Evolutionary conservation across 1,284 basidiomycete genomes (phyloP).

Genomic region (Cerrena zonata): DNA sequence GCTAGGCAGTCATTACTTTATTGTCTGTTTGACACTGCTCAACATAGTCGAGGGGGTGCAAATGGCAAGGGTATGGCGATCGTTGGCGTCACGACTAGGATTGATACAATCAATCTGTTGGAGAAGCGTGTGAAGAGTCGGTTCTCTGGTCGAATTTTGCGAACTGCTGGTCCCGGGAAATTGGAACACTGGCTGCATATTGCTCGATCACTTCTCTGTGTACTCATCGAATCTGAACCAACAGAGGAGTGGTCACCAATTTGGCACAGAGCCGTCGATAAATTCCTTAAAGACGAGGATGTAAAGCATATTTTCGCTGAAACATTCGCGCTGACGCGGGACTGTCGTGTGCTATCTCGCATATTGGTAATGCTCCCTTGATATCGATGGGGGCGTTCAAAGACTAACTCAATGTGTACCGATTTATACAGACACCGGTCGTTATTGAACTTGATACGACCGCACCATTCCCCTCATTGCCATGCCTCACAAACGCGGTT

Average conservation of each 20-base stretch:
- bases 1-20: conserved; percentile 84
- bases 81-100: conserved; percentile 75
- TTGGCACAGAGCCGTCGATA: conserved; percentile 60
- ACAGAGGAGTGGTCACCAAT: conserved; percentile 42
- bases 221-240: conserved; percentile 22
- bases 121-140: conserved; percentile 95
- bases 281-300: conserved; percentile 44
- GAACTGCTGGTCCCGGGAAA: conserved; percentile 57
- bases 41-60: conserved; percentile 54
- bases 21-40: conserved; percentile 80
- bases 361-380: conserved; percentile 64
- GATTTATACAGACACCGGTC: conserved; percentile 42
- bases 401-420: no score
- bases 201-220: conserved; percentile 38
- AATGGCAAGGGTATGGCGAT: conserved; percentile 70
- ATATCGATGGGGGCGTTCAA: no score
- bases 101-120: conserved; percentile 82
- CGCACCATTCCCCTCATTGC: conserved; percentile 47
- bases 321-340: conserved; percentile 61
- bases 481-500: conserved; percentile 36
- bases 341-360: conserved; percentile 58
- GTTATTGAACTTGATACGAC: conserved; percentile 42
- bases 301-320: conserved; percentile 47
- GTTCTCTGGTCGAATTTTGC: conserved; percentile 85
- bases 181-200: conserved; percentile 50